Evolutionary conservation across 495 filamentous ascomycete species (phyloP).

Genomic region (Hypoxylon subgilvum): DNA sequence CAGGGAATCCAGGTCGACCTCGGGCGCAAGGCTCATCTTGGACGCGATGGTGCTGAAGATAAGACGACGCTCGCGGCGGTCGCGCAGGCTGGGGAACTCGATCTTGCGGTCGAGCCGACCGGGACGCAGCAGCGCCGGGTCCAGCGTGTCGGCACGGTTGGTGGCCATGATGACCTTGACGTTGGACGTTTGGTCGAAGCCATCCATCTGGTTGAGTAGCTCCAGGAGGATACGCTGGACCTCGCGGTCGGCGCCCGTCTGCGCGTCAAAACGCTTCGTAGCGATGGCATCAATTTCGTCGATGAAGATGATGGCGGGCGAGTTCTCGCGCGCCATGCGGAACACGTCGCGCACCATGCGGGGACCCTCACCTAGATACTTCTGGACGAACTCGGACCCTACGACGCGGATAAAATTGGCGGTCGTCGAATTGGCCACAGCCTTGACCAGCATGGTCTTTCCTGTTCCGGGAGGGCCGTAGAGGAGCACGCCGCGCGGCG

Average conservation of each 20-base stretch:
- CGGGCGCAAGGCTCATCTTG: constrained; percentile 95
- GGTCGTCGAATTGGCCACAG: constrained; percentile 96
- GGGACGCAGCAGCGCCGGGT: constrained; percentile 90
- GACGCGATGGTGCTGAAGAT: constrained; percentile 95
- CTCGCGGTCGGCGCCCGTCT: constrained; percentile 95
- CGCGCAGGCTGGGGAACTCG: constrained; percentile 90
- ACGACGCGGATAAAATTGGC: constrained; percentile 98
- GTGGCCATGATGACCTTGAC: constrained; percentile 99
- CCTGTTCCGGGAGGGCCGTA: constrained; percentile 97
- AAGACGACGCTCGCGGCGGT: constrained; percentile 89
- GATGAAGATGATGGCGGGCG: constrained; percentile 98
- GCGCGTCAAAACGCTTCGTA: constrained; percentile 97
- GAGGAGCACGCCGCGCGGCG: constrained; percentile 91
- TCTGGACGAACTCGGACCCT: constrained; percentile 97
- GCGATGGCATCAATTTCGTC: constrained; percentile 99
- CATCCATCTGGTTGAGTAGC: constrained; percentile 98
- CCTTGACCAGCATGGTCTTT: constrained; percentile 99
- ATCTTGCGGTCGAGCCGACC: constrained; percentile 98
- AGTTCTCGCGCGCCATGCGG: constrained; percentile 98
- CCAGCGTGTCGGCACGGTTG: constrained; percentile 95
- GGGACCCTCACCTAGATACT: constrained; percentile 95
- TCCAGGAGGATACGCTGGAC: constrained; percentile 98
- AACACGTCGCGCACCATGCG: constrained; percentile 99
- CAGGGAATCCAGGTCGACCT: constrained; percentile 93
- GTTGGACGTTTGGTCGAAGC: constrained; percentile 97